Conservation (phyloP, 2,329 filamentous ascomycete genomes). For the Colletotrichum chlorophyti region DNA sequence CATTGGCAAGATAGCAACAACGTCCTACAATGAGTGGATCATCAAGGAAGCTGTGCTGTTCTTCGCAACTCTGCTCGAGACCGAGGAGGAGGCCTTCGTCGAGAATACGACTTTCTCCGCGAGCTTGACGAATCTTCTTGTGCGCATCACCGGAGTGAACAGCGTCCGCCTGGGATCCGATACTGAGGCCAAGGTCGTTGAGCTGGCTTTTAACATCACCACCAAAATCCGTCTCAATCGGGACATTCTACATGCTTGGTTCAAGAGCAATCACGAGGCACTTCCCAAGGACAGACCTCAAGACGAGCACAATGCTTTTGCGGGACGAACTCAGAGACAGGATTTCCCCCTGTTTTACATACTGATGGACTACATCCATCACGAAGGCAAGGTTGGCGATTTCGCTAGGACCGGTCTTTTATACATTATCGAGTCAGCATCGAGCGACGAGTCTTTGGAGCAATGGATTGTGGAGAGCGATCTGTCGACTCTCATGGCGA, state of each 20-base stretch:
- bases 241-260: slow-evolving; percentile 89
- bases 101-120: slow-evolving; percentile 86
- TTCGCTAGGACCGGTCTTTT: slow-evolving; percentile 93
- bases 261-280: slow-evolving; percentile 64
- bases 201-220: slow-evolving; percentile 93
- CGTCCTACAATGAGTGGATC: slow-evolving; percentile 84
- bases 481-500: slow-evolving; percentile 95
- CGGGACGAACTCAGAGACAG: slow-evolving; percentile 83
- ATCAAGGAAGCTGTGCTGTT: slow-evolving; percentile 85
- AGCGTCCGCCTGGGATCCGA: slow-evolving; percentile 78
- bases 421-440: slow-evolving; percentile 94
- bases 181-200: slow-evolving; percentile 87
- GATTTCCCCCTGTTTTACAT: slow-evolving; percentile 97
- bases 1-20: slow-evolving; percentile 86
- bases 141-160: slow-evolving; percentile 77
- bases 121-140: slow-evolving; percentile 85
- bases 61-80: slow-evolving; percentile 92
- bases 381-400: slow-evolving; percentile 92
- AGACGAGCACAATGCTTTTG: slow-evolving; percentile 79
- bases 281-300: slow-evolving; percentile 45
- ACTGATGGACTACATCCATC: slow-evolving; percentile 94
- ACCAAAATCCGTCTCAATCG: slow-evolving; percentile 94
- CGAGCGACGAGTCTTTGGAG: slow-evolving; percentile 81
- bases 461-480: slow-evolving; percentile 98
- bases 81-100: slow-evolving; percentile 94